Conservation (phyloP, 768 basidiomycete genomes). For the Trametes sanguinea region DNA sequence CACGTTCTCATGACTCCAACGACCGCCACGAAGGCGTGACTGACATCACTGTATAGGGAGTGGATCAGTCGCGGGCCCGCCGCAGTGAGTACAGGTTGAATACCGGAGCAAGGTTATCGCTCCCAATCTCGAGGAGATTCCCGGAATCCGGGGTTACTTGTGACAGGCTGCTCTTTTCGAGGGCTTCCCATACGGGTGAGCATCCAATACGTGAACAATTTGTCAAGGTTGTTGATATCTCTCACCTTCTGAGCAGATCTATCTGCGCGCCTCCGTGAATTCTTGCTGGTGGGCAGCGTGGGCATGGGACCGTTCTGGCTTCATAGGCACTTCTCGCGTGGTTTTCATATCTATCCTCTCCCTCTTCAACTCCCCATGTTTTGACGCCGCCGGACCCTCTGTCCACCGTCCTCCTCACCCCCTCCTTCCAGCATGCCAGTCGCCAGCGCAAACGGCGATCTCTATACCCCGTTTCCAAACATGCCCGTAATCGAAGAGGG, state of each 20-base stretch:
- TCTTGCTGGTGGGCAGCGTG: slow-evolving; percentile 25
- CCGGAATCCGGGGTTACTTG: slow-evolving; percentile 6
- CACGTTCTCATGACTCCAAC: slow-evolving; percentile 3
- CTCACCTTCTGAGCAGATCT: slow-evolving; percentile 33
- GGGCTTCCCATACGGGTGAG: slow-evolving; percentile 21
- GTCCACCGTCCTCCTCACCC: slow-evolving; percentile 25
- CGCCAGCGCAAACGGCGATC: slow-evolving; percentile 53
- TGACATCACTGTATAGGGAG: background rate
- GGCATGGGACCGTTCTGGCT: slow-evolving; percentile 33
- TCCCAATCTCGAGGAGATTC: slow-evolving; percentile 18
- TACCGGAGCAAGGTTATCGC: slow-evolving; percentile 12
- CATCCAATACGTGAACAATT: slow-evolving; percentile 27
- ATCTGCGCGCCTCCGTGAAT: slow-evolving; percentile 30
- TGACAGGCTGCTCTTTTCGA: slow-evolving; percentile 13
- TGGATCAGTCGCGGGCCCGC: background rate
- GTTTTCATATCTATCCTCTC: slow-evolving; percentile 34
- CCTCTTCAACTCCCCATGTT: slow-evolving; percentile 35
- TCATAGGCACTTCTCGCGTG: slow-evolving; percentile 34
- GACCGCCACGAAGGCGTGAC: slow-evolving; percentile 11
- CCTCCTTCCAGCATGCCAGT: slow-evolving; percentile 48
- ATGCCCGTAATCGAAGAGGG: slow-evolving; percentile 60
- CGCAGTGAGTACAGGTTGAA: background rate
- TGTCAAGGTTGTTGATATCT: slow-evolving; percentile 28
- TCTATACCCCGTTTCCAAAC: slow-evolving; percentile 58
- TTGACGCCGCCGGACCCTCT: slow-evolving; percentile 28